Evolutionary conservation across 2,329 filamentous ascomycete genomes (phyloP), one percentile per base, ranked within the genome.

Genomic region (Biscogniauxia sp.): DNA sequence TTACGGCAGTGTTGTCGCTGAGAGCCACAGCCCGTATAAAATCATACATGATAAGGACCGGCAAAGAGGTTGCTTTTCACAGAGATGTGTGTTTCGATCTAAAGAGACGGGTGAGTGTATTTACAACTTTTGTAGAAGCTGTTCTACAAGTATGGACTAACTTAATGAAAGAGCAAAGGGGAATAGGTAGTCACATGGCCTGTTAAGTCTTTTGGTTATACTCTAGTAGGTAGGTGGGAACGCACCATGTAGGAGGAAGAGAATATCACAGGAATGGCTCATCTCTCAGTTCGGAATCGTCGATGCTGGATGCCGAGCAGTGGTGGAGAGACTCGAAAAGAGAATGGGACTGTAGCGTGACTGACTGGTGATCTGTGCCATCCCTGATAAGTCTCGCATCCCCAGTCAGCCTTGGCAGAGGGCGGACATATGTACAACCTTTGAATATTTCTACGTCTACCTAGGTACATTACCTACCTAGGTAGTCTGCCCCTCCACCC

Each of bases 341-440:
- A 58, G 28, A 59, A 58, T 59, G 55, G 15, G 51, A 54, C 60
- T 57, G 58, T 55, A 61, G 60, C 56, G 61, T 60, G 63, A 62
- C 53, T 20, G 59, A 57, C 58, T 58, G 57, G 62, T 53, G 55
- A 20, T 51, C 50, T 61, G 61, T 63, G 64, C 64, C 64, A 67
- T 55, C 61, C 60, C 60, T 65, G 63, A 20, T 54, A 57, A 60
- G 28, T 25, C 56, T 64, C 28, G 41, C 63, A 62, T 63, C 65
- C 55, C 56, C 58, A 52, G 55, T 55, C 26, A 54, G 53, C 54
- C 65, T 66, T 66, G 65, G 65, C 65, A 55, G 28, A 53, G 53
- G 53, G 49, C 37, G 37, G 37, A 45, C 37, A 2, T 45, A n/a
- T n/a, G n/a, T n/a, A n/a, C 37, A 13, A 45, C 51, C 32, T 28